Conservation (phyloP, 768 basidiomycete species). For the Dentipellis fragilis region DNA sequence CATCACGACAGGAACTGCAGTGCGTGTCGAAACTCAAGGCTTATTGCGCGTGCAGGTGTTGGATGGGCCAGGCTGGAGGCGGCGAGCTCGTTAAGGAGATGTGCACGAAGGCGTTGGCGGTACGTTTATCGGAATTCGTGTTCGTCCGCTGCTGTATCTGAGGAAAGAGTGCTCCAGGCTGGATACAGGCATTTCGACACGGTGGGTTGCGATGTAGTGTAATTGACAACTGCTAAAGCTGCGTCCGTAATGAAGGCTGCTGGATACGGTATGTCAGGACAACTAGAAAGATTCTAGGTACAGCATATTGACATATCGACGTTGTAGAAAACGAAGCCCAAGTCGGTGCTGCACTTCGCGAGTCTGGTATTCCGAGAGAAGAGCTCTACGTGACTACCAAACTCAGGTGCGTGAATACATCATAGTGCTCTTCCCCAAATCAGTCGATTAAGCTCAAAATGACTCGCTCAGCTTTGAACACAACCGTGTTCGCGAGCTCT, state of each 20-base stretch:
- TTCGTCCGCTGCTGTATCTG: background rate
- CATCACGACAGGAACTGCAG: background rate
- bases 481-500: conserved; percentile 18
- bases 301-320: too few species aligned
- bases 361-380: conserved; percentile 31
- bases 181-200: conserved; percentile 4
- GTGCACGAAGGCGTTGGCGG: conserved; percentile 9
- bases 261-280: background rate
- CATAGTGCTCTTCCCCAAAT: too few species aligned
- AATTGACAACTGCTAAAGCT: background rate
- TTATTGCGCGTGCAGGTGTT: background rate
- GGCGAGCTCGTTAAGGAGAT: conserved; percentile 2
- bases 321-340: conserved; percentile 30
- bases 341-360: conserved; percentile 37
- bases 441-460: too few species aligned
- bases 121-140: background rate
- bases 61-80: conserved; percentile 9
- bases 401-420: conserved; percentile 22
- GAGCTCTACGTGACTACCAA: conserved; percentile 45
- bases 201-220: background rate
- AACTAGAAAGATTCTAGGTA: too few species aligned
- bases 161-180: background rate
- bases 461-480: conserved; percentile 13
- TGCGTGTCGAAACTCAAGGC: background rate
- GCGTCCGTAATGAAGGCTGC: background rate